Conservation (phyloP, 2,329 filamentous ascomycete genomes). For the Pyrenochaeta sp. region DNA sequence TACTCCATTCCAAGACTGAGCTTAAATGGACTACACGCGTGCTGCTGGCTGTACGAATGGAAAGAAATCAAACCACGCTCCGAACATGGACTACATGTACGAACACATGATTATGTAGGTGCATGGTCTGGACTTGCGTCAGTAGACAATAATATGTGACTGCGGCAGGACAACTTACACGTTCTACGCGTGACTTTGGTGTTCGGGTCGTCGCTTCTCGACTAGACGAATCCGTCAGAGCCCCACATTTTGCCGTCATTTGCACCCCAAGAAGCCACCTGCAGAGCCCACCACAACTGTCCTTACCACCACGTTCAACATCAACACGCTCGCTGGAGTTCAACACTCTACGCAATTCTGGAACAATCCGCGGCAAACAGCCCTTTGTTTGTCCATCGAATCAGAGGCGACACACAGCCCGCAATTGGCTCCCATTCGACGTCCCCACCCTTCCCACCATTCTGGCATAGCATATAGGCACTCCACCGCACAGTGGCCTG, state of each 20-base stretch:
- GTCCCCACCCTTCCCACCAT: slow-evolving; percentile 20
- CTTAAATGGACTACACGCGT: neutral
- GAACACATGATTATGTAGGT: neutral
- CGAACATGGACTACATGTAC: neutral
- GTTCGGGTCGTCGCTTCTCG: slow-evolving; percentile 6
- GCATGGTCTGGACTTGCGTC: neutral
- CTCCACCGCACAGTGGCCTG: slow-evolving; percentile 33
- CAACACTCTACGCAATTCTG: slow-evolving; percentile 43
- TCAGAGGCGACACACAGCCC: neutral
- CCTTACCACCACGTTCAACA: slow-evolving; percentile 26
- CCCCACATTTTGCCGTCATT: slow-evolving; percentile 16
- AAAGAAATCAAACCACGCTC: neutral
- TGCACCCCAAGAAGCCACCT: neutral
- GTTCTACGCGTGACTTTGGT: neutral
- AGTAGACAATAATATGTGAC: neutral
- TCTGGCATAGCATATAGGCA: slow-evolving; percentile 25
- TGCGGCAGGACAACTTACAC: neutral
- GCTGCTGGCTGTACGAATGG: neutral
- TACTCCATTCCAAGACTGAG: too few relatives aligned
- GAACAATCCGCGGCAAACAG: neutral
- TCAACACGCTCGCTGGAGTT: slow-evolving; percentile 41
- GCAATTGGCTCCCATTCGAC: neutral
- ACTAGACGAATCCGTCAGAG: slow-evolving; percentile 8
- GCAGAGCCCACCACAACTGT: slow-evolving; percentile 8
- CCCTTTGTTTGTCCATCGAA: neutral